Evolutionary conservation across 495 filamentous ascomycete genomes (phyloP).

Genomic region (Entonaema liquescens): DNA sequence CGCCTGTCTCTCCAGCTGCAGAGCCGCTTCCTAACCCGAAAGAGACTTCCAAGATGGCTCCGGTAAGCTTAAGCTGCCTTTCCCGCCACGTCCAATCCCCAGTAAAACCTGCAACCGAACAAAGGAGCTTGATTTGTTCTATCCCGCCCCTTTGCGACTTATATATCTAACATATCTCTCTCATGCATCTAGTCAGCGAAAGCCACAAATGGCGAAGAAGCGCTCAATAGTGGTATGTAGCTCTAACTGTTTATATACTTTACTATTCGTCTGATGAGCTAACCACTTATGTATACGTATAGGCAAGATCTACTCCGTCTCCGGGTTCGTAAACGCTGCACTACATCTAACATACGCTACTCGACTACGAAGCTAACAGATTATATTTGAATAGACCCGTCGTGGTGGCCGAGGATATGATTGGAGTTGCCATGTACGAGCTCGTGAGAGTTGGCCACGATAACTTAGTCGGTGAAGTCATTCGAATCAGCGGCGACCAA

Average conservation of each 20-base stretch:
- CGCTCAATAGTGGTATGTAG: constrained; percentile 48
- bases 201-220: constrained; percentile 52
- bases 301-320: constrained; percentile 83
- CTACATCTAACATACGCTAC: constrained; percentile 3
- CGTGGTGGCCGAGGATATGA: constrained; percentile 97
- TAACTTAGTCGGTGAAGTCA: constrained; percentile 92
- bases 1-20: constrained; percentile 47
- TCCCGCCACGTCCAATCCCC: constrained; percentile 1
- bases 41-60: constrained; percentile 67
- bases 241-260: not conserved
- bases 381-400: constrained; percentile 72
- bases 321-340: constrained; percentile 65
- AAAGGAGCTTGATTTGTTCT: constrained; percentile 14
- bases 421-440: constrained; percentile 99
- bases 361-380: constrained; percentile 34
- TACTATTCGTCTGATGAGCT: constrained; percentile 6
- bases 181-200: constrained; percentile 38
- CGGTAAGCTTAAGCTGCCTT: constrained; percentile 56
- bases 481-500: constrained; percentile 94
- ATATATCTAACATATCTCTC: constrained; percentile 21
- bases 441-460: constrained; percentile 93
- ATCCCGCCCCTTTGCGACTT: constrained; percentile 4
- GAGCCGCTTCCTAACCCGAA: constrained; percentile 31
- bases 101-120: constrained; percentile 10
- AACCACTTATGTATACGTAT: constrained; percentile 39